Evolutionary conservation across 768 basidiomycete species (phyloP).

Genomic region (Mrakia hoshinonis): DNA sequence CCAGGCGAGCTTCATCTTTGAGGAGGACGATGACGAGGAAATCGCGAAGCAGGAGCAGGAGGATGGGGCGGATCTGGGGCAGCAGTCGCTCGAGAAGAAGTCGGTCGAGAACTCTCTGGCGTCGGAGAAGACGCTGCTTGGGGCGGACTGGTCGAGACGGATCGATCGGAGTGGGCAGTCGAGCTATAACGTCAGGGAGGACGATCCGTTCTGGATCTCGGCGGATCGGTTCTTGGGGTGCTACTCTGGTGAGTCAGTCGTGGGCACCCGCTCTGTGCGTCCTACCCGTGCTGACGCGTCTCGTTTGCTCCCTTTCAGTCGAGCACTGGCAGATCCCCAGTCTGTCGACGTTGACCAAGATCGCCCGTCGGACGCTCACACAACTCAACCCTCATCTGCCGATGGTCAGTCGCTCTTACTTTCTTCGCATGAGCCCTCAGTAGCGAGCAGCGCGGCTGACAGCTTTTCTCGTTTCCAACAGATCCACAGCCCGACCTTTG

Average conservation of each 20-base stretch:
- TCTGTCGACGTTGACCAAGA: constrained; percentile 35
- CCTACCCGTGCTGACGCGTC: background rate
- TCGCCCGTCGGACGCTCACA: constrained; percentile 41
- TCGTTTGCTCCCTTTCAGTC: background rate
- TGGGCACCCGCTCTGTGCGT: background rate
- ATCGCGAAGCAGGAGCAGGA: background rate
- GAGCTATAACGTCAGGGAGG: background rate
- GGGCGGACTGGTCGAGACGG: constrained; percentile 1
- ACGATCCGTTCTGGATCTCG: constrained; percentile 21
- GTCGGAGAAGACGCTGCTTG: background rate
- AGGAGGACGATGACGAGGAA: background rate
- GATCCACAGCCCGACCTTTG: constrained; percentile 43
- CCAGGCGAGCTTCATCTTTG: background rate
- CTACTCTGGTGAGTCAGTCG: constrained; percentile 13
- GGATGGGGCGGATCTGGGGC: background rate
- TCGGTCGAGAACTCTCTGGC: background rate
- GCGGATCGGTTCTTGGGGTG: constrained; percentile 18
- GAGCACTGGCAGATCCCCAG: constrained; percentile 28
- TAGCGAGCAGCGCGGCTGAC: no score
- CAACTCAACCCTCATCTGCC: constrained; percentile 42
- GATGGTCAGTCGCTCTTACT: no score
- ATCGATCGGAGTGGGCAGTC: background rate
- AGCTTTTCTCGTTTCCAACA: no score
- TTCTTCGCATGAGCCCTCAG: no score
- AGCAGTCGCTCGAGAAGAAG: background rate